Evolutionary conservation across 2,329 filamentous ascomycete species (phyloP).

Genomic region (Penicillium sp.): DNA sequence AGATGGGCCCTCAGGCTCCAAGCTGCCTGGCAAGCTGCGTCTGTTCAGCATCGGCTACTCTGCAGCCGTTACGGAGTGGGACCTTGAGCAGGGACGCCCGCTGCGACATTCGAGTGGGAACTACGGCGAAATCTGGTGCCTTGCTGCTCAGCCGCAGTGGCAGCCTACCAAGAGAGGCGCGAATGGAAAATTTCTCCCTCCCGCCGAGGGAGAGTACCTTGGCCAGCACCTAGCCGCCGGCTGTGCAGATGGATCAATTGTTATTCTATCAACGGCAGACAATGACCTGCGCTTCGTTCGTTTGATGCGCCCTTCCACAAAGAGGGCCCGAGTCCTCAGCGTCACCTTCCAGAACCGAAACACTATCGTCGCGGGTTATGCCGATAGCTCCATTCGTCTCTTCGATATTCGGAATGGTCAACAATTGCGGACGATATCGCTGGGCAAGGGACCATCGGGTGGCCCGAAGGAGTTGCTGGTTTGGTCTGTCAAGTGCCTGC

Average conservation of each 20-base stretch:
- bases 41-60: constrained; percentile 97
- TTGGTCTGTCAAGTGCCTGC: constrained; percentile 88
- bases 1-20: constrained; percentile 55
- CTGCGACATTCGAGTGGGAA: constrained; percentile 85
- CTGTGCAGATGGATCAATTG: constrained; percentile 87
- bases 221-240: constrained; percentile 76
- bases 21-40: constrained; percentile 70
- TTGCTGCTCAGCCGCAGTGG: constrained; percentile 77
- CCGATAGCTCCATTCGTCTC: constrained; percentile 91
- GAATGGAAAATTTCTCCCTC: constrained; percentile 37
- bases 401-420: constrained; percentile 82
- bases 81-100: constrained; percentile 76
- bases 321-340: constrained; percentile 86
- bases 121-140: constrained; percentile 95
- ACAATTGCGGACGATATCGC: constrained; percentile 76
- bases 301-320: constrained; percentile 74
- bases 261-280: constrained; percentile 83
- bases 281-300: constrained; percentile 78
- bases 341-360: constrained; percentile 85
- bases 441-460: constrained; percentile 75
- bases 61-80: constrained; percentile 91
- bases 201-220: constrained; percentile 43
- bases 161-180: constrained; percentile 41
- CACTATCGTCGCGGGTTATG: constrained; percentile 84
- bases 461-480: constrained; percentile 84